phyloP scores from a whole-genome alignment of 1,284 basidiomycete genomes.

The Malassezia sp. region DNA sequence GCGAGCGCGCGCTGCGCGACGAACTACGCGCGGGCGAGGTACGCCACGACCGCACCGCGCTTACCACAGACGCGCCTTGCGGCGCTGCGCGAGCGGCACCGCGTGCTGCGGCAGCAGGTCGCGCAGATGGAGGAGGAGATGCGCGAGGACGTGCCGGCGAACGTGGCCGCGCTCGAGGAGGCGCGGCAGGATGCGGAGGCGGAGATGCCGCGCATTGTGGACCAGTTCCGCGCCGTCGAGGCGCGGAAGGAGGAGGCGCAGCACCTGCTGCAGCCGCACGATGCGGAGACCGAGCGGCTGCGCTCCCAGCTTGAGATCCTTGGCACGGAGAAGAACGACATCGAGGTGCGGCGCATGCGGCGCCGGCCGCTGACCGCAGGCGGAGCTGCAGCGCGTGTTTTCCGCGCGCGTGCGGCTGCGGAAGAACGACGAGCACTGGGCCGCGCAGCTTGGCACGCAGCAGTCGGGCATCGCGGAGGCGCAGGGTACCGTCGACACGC shows the following conservation, averaged over 20 bases:
- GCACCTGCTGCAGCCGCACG: slow-evolving; percentile 40
- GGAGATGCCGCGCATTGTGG: slow-evolving; percentile 23
- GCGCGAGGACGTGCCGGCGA: slow-evolving; percentile 63
- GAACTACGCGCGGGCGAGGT: slow-evolving; percentile 13
- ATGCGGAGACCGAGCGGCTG: slow-evolving; percentile 16
- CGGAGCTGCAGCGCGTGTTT: slow-evolving; percentile 45
- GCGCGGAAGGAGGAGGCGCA: slow-evolving; percentile 19
- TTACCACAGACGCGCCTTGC: slow-evolving; percentile 4
- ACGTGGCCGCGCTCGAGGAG: slow-evolving; percentile 58
- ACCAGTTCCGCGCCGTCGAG: slow-evolving; percentile 26
- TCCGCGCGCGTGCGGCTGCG: slow-evolving; percentile 10
- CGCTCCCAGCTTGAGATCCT: slow-evolving; percentile 25
- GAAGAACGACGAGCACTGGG: slow-evolving; percentile 24
- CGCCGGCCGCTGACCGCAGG: too few species aligned
- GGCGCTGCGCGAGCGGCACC: slow-evolving; percentile 17
- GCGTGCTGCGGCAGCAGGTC: slow-evolving; percentile 29
- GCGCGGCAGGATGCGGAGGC: slow-evolving; percentile 42
- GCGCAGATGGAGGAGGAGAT: slow-evolving; percentile 54
- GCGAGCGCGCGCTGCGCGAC: slow-evolving; percentile 8
- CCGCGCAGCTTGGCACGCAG: slow-evolving; percentile 20
- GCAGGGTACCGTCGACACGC: slow-evolving; percentile 56
- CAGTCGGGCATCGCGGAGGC: slow-evolving; percentile 48
- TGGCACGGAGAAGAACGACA: slow-evolving; percentile 38
- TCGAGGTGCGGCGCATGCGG: too few species aligned
- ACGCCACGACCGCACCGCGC: background rate